A percentile compares a stretch with the other conserved stretches of the same genome.
Conservation (phyloP, 495 filamentous ascomycete genomes). For the Chaetomium fimeti region DNA sequence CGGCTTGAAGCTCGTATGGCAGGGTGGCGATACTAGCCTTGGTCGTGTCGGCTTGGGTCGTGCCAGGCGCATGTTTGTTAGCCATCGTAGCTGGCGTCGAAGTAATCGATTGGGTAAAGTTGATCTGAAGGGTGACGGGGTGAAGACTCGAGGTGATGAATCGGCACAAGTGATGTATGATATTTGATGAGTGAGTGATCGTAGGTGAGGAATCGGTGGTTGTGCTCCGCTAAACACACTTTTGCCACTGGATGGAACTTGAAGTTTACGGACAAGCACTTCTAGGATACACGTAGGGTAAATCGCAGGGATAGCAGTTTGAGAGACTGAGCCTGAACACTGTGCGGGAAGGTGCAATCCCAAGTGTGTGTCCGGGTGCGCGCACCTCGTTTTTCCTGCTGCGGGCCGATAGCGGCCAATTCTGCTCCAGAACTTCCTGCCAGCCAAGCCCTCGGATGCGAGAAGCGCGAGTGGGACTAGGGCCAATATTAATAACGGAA, state of each 20-base stretch:
- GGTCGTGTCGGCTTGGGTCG: not conserved
- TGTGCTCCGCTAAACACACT: not conserved
- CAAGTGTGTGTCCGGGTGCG: no score
- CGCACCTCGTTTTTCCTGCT: no score
- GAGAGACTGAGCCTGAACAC: no score
- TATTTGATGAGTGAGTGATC: not conserved
- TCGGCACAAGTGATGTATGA: not conserved
- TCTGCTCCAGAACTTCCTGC: not conserved
- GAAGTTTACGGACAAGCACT: no score
- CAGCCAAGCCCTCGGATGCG: slow-evolving; percentile 4
- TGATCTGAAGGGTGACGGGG: not conserved
- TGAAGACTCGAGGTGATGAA: no score
- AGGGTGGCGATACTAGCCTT: slow-evolving; percentile 19
- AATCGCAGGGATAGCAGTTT: no score
- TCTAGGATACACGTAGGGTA: no score
- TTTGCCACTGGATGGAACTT: no score
- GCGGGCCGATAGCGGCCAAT: slow-evolving; percentile 7
- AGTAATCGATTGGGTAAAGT: not conserved
- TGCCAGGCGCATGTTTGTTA: slow-evolving; percentile 11
- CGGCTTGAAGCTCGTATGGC: slow-evolving; percentile 22
- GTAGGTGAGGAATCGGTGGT: not conserved
- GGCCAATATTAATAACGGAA: no score
- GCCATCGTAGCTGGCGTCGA: not conserved
- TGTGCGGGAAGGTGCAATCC: no score
- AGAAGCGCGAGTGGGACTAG: not conserved